Conservation (phyloP, 192 early-diverging fungal genomes). For the Gaertneriomyces sp. region DNA sequence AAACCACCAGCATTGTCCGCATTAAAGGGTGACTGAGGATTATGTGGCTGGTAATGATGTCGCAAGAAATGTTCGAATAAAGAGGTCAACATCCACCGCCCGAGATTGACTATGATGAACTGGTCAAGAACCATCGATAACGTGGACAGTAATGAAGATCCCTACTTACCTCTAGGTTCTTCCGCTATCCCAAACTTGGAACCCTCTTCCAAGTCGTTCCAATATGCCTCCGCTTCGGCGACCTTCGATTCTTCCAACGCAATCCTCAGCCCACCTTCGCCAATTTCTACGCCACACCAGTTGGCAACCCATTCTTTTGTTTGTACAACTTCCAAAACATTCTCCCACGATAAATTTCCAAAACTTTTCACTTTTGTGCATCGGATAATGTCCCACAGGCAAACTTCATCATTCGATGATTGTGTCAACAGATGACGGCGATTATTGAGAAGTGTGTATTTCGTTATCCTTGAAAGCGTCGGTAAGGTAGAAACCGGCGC, state of each 20-base stretch:
- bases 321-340: constrained; percentile 56
- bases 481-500: constrained; percentile 16
- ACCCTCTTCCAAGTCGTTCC: constrained; percentile 65
- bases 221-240: constrained; percentile 88
- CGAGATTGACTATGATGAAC: constrained; percentile 64
- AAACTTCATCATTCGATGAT: constrained; percentile 73
- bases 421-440: constrained; percentile 80
- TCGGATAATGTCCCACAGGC: constrained; percentile 87
- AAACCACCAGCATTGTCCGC: neutral
- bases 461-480: constrained; percentile 49
- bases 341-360: constrained; percentile 36
- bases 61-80: constrained; percentile 49
- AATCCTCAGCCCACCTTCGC: constrained; percentile 66
- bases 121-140: neutral
- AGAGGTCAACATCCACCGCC: constrained; percentile 77
- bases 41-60: no score
- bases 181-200: constrained; percentile 48
- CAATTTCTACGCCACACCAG: constrained; percentile 93
- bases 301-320: constrained; percentile 73
- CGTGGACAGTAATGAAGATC: neutral
- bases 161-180: constrained; percentile 64
- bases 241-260: constrained; percentile 68
- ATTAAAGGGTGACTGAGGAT: no score
- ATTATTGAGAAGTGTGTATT: constrained; percentile 78
- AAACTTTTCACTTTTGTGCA: constrained; percentile 47